Evolutionary conservation across 257 asterid genomes (phyloP), one percentile per base, ranked within the genome.

Genomic region (Solanum microdontum): DNA sequence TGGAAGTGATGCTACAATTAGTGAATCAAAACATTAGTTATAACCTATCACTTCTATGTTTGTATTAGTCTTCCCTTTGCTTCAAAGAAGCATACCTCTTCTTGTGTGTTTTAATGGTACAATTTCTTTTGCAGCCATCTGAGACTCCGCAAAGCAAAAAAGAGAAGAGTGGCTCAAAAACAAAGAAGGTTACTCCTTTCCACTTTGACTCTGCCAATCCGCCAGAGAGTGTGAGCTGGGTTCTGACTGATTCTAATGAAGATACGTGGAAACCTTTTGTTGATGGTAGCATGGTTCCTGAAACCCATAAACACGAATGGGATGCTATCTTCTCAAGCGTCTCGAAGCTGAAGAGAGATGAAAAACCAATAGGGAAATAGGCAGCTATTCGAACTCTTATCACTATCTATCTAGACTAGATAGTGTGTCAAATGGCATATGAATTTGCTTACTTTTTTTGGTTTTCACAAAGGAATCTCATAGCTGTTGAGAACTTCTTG

Each of bases 151-250:
- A 45, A 24, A 83, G 84, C 77, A 72, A 83, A 3, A 90, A 73
- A 83, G 28, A 51, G 90, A 87, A 74, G 68, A 88, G 87, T 86
- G 86, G 86, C 60, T 19, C 84, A 5, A 89, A 79, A 70, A 1
- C 51, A 15, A 62, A 45, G 82, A 55, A 88, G 24, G 60, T 90
- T n/a, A 62, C 89, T 7, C 32, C 76, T 12, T 14, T 87, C 8
- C 79, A 85, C 24, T 87, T 88, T 30, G 90, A 91, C 40, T 89
- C 89, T 37, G 36, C 30, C 36, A 89, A 89, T 39, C 89, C 90
- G 8, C 91, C 92, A 19, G 75, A 68, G 43, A 37, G 58, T 3
- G 84, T 88, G 7, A 26, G 70, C 8, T 91, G 89, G 90, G 83
- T 77, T 66, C 87, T 26, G 62, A 75, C 70, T 9, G 88, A 58